phyloP scores from a whole-genome alignment of 345 rosid genomes.

The Eucalyptus lansdowneana region DNA sequence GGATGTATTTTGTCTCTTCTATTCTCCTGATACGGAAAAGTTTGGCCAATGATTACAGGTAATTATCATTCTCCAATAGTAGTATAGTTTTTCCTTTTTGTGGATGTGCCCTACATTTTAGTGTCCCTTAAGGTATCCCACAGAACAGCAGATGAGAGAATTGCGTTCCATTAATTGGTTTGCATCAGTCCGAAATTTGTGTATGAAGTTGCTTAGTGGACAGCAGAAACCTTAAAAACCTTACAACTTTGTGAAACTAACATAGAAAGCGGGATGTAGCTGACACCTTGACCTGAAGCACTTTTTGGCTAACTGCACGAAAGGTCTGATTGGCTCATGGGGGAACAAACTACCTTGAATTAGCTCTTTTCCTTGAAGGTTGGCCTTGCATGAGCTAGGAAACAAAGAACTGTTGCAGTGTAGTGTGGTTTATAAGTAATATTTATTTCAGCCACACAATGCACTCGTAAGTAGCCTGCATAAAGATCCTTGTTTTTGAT shows the following conservation, averaged over 20 bases:
- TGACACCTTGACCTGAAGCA: neutral
- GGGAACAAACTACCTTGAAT: neutral
- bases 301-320: neutral
- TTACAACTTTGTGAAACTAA: neutral
- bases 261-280: neutral
- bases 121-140: neutral
- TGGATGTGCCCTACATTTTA: neutral
- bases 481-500: neutral
- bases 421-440: neutral
- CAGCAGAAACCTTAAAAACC: neutral
- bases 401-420: neutral
- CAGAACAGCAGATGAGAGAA: neutral
- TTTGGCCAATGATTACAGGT: slow-evolving; percentile 92
- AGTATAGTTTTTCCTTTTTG: neutral
- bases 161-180: neutral
- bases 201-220: neutral
- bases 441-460: neutral
- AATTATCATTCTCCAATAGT: neutral
- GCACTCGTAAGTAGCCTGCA: neutral
- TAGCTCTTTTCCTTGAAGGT: neutral
- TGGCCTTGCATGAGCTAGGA: neutral
- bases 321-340: neutral
- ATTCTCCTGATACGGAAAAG: slow-evolving; percentile 96
- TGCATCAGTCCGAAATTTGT: neutral
- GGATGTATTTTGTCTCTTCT: slow-evolving; percentile 94